Evolutionary conservation across 1,284 basidiomycete genomes (phyloP), one percentile per base, ranked within the genome.

Genomic region (Ceratobasidium sp.): DNA sequence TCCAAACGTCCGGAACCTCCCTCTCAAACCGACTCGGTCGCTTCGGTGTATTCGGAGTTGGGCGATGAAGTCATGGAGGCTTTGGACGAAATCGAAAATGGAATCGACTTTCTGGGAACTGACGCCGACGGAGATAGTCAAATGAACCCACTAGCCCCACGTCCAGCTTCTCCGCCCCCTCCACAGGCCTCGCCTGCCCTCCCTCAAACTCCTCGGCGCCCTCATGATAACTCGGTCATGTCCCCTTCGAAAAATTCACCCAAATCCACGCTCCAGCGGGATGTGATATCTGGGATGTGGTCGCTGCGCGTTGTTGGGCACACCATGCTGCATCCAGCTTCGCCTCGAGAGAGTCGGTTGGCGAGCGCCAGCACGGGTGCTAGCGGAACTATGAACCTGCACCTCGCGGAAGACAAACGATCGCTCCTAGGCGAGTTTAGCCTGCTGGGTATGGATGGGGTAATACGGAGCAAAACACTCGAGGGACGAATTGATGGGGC

Each of bases 41-140:
- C 34, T n/a, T 72, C 69, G 29, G 43, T 41, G n/a, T 72, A 72
- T 27, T 62, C 69, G 24, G 69, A 72, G 22, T 56, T 72, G 19
- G 54, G 37, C 34, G 56, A 61, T 14, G 56, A 72, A 24, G 41
- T 51, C 1, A 72, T 72, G n/a, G 56, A 72, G 16, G 69, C 34
- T n/a, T 29, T 72, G 22, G 69, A 72, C 43, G 69, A 72, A 27
- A 62, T 72, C 41, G 69, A 72, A 37, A 62, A 72, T 2, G 58
- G 58, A 4, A 59, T 72, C 13, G 69, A 72, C 13, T 22, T 72
- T 11, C 5, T 72, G 43, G 69, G 61, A 13, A 59, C 56, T 14
- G 69, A 72, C 31, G 19, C 14, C 34, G 69, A 72, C 19, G 69
- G 69, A 24, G 69, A 72, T 72, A 72, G 69, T 22, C 69, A 72